Conservation (phyloP, 1,139 yeast species). For the Suhomyces choctaworum region DNA sequence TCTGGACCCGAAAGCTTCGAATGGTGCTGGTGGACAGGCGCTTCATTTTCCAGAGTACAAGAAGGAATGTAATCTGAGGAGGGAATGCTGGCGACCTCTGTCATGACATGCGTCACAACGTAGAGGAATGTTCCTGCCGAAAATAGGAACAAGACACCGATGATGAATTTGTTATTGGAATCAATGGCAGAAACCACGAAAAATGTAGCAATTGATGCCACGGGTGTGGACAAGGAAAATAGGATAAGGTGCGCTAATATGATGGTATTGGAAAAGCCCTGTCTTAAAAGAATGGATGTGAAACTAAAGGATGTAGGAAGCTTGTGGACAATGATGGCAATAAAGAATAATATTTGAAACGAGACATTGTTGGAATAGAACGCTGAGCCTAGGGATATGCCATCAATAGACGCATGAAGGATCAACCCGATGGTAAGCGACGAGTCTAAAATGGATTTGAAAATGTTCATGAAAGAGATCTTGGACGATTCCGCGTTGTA, state of each 20-base stretch:
- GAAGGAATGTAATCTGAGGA: slow-evolving; percentile 8
- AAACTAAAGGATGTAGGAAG: slow-evolving; percentile 77
- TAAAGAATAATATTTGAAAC: slow-evolving; percentile 51
- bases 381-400: slow-evolving; percentile 71
- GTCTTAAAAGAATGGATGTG: slow-evolving; percentile 53
- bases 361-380: slow-evolving; percentile 46
- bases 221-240: slow-evolving; percentile 56
- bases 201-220: slow-evolving; percentile 51
- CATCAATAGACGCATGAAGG: slow-evolving; percentile 71
- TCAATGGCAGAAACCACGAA: slow-evolving; percentile 30
- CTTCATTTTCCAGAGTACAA: slow-evolving; percentile 8
- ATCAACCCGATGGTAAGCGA: slow-evolving; percentile 62
- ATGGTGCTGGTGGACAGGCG: slow-evolving; percentile 4
- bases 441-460: slow-evolving; percentile 26
- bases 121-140: slow-evolving; percentile 75
- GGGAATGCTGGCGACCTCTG: slow-evolving; percentile 28
- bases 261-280: slow-evolving; percentile 27
- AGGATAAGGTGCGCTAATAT: slow-evolving; percentile 43
- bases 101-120: slow-evolving; percentile 66
- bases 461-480: background rate
- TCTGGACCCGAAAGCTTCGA: slow-evolving; percentile 15
- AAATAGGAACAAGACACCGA: slow-evolving; percentile 57
- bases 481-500: slow-evolving; percentile 4
- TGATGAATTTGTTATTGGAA: slow-evolving; percentile 34
- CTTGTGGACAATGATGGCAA: slow-evolving; percentile 69